Conservation (phyloP, 2,329 filamentous ascomycete species). For the Fusarium guadeloupense region DNA sequence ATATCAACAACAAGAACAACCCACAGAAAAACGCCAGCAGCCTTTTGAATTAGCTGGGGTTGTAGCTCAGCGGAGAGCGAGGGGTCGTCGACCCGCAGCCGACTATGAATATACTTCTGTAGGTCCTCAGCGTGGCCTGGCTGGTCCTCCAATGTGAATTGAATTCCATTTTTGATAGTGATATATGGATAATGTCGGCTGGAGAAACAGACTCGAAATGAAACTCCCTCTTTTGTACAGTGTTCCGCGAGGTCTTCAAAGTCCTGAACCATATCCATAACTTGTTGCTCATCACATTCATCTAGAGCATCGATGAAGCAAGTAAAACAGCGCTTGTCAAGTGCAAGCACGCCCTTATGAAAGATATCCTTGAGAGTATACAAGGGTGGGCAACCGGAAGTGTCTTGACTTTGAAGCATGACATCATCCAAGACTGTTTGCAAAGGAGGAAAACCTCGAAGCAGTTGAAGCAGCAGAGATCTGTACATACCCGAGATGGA, state of each 20-base stretch:
- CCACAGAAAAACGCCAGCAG: conserved; percentile 57
- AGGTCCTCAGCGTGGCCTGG: conserved; percentile 42
- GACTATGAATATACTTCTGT: conserved; percentile 17
- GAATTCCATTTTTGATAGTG: conserved; percentile 39
- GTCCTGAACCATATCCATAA: conserved; percentile 53
- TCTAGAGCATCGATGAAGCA: conserved; percentile 57
- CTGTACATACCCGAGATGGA: conserved; percentile 60
- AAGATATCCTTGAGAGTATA: conserved; percentile 4
- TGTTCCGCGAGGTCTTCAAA: conserved; percentile 51
- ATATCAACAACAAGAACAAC: conserved; percentile 52
- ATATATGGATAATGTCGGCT: conserved; percentile 60
- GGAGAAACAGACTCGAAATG: conserved; percentile 54
- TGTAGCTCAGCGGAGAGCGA: background rate
- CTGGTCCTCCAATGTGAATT: conserved; percentile 41
- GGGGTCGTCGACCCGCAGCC: conserved; percentile 6
- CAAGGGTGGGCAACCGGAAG: background rate
- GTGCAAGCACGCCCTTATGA: no score
- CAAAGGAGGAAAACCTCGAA: conserved; percentile 48
- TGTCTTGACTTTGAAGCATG: fast-evolving
- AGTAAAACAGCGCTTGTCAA: fast-evolving
- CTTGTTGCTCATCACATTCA: conserved; percentile 56
- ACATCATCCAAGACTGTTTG: conserved; percentile 45
- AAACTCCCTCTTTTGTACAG: conserved; percentile 5
- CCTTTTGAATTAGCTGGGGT: conserved; percentile 47
- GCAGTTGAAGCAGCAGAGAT: conserved; percentile 58